A percentile compares a stretch with the other conserved stretches of the same genome.
phyloP scores from a whole-genome alignment of 179 eudicot genomes.

The Nepenthes alata region DNA sequence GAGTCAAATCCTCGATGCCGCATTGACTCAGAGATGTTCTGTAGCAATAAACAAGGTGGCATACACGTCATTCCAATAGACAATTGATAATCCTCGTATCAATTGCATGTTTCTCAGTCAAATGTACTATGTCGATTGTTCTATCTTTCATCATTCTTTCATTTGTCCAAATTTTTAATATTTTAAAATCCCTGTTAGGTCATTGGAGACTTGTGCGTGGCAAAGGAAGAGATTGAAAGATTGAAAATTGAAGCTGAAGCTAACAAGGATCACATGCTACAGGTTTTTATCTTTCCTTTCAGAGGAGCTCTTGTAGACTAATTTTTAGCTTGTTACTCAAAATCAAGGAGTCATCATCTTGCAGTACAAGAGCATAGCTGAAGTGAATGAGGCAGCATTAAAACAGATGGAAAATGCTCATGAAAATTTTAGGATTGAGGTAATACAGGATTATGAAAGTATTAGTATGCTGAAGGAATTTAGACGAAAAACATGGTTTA shows the following conservation, averaged over 20 bases:
- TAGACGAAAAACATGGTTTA: neutral
- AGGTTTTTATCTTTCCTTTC: slow-evolving; percentile 18
- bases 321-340: neutral
- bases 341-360: slow-evolving; percentile 5
- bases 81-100: no score
- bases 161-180: neutral
- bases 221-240: slow-evolving; percentile 59
- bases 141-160: neutral
- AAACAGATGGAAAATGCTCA: slow-evolving; percentile 72
- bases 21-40: no score
- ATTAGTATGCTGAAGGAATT: neutral
- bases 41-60: no score
- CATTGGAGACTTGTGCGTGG: slow-evolving; percentile 22
- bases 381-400: slow-evolving; percentile 75
- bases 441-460: slow-evolving; percentile 3
- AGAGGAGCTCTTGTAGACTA: neutral
- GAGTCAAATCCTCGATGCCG: no score
- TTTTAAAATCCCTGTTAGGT: slow-evolving; percentile 12
- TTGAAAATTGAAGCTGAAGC: slow-evolving; percentile 59
- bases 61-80: no score
- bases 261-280: slow-evolving; percentile 67
- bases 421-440: slow-evolving; percentile 62
- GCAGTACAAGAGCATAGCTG: slow-evolving; percentile 88
- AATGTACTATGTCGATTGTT: neutral
- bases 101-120: no score